A percentile compares a stretch with the other conserved stretches of the same genome.
phyloP scores from a whole-genome alignment of 352 stramenopile species.

The Phytophthora pluvialis region DNA sequence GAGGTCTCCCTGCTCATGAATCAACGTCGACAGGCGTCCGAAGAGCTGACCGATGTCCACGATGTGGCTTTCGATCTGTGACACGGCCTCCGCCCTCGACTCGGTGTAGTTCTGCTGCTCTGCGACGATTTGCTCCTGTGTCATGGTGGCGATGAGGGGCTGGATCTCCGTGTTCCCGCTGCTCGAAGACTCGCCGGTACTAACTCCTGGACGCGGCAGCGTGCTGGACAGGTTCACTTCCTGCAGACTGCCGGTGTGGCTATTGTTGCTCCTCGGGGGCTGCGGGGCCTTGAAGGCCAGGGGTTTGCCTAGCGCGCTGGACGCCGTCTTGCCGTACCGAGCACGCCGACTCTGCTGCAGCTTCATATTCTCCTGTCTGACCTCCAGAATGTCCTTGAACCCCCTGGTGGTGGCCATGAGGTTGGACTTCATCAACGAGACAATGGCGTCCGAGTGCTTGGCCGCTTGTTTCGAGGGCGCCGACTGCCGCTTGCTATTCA shows the following conservation, averaged over 20 bases:
- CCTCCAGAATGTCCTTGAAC: slow-evolving; percentile 88
- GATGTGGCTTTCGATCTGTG: slow-evolving; percentile 89
- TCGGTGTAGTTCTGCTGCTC: slow-evolving; percentile 84
- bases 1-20: slow-evolving; percentile 84
- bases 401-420: slow-evolving; percentile 79
- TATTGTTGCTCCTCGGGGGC: slow-evolving; percentile 36
- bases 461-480: slow-evolving; percentile 71
- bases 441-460: slow-evolving; percentile 83
- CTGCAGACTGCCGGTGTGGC: slow-evolving; percentile 35
- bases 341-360: slow-evolving; percentile 81
- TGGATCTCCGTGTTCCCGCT: slow-evolving; percentile 59
- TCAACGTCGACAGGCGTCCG: slow-evolving; percentile 76
- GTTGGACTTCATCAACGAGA: slow-evolving; percentile 87
- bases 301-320: slow-evolving; percentile 74
- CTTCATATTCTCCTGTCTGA: slow-evolving; percentile 90
- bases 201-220: slow-evolving; percentile 59
- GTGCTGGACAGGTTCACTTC: slow-evolving; percentile 55
- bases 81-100: slow-evolving; percentile 74
- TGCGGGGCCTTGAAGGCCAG: slow-evolving; percentile 69
- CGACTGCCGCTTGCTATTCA: slow-evolving; percentile 67
- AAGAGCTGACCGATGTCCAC: slow-evolving; percentile 89
- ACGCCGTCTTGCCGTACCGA: slow-evolving; percentile 78
- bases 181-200: slow-evolving; percentile 10
- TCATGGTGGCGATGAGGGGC: slow-evolving; percentile 77
- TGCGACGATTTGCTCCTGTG: slow-evolving; percentile 76